Conservation (phyloP, 2,329 filamentous ascomycete genomes). For the Cladorrhinum sp. region DNA sequence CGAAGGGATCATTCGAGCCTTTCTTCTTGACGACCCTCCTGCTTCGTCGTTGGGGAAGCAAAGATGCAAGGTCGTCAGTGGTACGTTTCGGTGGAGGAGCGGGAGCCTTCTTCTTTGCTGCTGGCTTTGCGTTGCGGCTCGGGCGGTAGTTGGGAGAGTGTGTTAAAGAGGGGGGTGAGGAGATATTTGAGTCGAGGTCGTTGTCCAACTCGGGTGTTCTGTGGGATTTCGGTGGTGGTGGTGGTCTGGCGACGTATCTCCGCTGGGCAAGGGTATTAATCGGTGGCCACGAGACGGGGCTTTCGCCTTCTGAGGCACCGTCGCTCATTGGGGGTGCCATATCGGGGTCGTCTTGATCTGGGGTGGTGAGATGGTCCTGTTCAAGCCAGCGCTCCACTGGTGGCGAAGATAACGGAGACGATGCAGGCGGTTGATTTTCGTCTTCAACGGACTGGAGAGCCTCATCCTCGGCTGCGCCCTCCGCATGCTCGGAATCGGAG, state of each 20-base stretch:
- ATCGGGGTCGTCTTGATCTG: conserved; percentile 44
- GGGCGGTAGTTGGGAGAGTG: conserved; percentile 58
- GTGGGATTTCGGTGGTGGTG: conserved; percentile 27
- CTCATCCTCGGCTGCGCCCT: conserved; percentile 19
- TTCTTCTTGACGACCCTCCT: conserved; percentile 33
- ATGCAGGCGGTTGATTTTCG: conserved; percentile 19
- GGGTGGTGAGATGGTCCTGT: conserved; percentile 20
- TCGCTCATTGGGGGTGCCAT: conserved; percentile 57
- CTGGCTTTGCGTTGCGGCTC: conserved; percentile 27
- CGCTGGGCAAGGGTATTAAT: conserved; percentile 49
- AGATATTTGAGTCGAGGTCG: conserved; percentile 50
- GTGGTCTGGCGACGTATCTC: conserved; percentile 32
- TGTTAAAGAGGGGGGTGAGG: conserved; percentile 63
- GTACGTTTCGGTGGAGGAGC: conserved; percentile 43
- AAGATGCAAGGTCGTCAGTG: conserved; percentile 52
- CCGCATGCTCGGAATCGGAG: conserved; percentile 1
- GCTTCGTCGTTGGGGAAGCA: conserved; percentile 52
- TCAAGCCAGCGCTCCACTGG: conserved; percentile 9
- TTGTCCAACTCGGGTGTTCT: conserved; percentile 40
- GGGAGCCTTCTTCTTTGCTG: conserved; percentile 34
- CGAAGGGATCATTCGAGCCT: conserved; percentile 37
- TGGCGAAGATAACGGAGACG: conserved; percentile 11
- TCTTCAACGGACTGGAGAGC: conserved; percentile 28
- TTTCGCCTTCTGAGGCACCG: conserved; percentile 42
- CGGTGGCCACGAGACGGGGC: conserved; percentile 49